Conservation (phyloP, 352 stramenopile species). For the Pythium pyrilobum region DNA sequence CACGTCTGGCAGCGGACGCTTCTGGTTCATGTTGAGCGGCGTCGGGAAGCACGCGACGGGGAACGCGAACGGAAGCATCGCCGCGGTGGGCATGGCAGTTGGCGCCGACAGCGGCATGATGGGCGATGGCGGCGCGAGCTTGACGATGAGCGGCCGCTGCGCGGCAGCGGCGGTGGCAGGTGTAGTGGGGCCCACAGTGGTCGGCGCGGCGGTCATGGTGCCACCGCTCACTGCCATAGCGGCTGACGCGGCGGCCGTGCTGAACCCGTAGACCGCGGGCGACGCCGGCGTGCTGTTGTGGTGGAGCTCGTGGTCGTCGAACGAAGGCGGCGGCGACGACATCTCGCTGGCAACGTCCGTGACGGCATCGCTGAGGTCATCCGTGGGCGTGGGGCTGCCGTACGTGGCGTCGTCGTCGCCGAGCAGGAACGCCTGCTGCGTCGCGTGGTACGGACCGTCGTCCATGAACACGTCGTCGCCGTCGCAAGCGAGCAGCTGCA, state of each 20-base stretch:
- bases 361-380: conserved; percentile 34
- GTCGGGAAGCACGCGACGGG: conserved; percentile 56
- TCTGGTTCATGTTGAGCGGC: conserved; percentile 41
- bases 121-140: background rate
- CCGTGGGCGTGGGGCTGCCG: conserved; percentile 30
- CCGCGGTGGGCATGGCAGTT: background rate
- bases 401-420: conserved; percentile 3
- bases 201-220: background rate
- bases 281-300: conserved; percentile 9
- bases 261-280: conserved; percentile 14
- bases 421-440: background rate
- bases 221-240: too few relatives aligned
- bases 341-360: conserved; percentile 42
- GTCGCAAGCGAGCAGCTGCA: conserved; percentile 42
- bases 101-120: background rate
- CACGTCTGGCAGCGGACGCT: conserved; percentile 47
- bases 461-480: conserved; percentile 23
- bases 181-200: background rate
- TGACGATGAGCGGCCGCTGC: background rate
- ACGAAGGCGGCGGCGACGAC: conserved; percentile 37
- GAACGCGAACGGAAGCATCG: conserved; percentile 50
- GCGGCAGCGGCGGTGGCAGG: background rate
- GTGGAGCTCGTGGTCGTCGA: conserved; percentile 16
- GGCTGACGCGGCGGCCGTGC: background rate
- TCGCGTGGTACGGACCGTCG: conserved; percentile 6